These are phyloP conservation scores for Leccinellum albellum DNA, from an alignment of 768 basidiomycete genomes.

Conservation along the genomic window DNA sequence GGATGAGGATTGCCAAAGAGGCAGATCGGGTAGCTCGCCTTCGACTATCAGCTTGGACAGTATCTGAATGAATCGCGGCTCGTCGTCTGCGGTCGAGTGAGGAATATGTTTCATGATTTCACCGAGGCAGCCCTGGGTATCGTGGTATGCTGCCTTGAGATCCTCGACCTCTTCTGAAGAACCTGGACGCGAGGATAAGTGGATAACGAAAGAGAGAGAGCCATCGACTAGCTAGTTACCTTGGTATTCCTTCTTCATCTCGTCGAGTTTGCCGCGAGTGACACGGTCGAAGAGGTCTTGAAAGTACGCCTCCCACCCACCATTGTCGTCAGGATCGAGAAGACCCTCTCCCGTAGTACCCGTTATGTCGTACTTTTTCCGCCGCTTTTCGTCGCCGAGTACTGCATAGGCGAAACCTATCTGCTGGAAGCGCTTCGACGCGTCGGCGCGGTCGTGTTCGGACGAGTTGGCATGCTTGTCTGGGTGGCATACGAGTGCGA, in stretches of 20 bases:
- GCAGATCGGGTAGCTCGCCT: slow-evolving; percentile 51
- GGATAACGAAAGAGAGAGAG: background rate
- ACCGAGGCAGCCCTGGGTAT: slow-evolving; percentile 70
- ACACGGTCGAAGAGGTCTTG: slow-evolving; percentile 84
- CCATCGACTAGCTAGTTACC: slow-evolving; percentile 35
- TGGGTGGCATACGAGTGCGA: slow-evolving; percentile 81
- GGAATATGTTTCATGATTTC: slow-evolving; percentile 84
- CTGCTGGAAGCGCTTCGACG: slow-evolving; percentile 83
- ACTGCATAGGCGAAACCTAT: slow-evolving; percentile 93
- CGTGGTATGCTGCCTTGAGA: slow-evolving; percentile 67
- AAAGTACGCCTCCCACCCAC: slow-evolving; percentile 92
- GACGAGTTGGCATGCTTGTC: slow-evolving; percentile 75
- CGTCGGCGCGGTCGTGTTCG: slow-evolving; percentile 59
- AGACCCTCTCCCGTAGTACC: slow-evolving; percentile 83
- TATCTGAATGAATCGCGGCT: slow-evolving; percentile 70
- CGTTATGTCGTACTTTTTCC: slow-evolving; percentile 77
- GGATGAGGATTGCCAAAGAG: slow-evolving; percentile 64
- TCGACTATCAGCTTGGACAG: slow-evolving; percentile 66
- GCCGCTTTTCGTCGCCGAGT: slow-evolving; percentile 71
- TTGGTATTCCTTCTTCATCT: slow-evolving; percentile 93
- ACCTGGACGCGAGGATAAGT: slow-evolving; percentile 42
- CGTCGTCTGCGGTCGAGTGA: slow-evolving; percentile 81
- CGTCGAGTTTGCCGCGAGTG: slow-evolving; percentile 81
- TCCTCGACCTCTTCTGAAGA: slow-evolving; percentile 84
- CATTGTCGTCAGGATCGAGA: slow-evolving; percentile 68